These are phyloP conservation scores for Botrytis sinoallii DNA, from an alignment of 2,329 filamentous ascomycete genomes.

Conservation along the genomic window DNA sequence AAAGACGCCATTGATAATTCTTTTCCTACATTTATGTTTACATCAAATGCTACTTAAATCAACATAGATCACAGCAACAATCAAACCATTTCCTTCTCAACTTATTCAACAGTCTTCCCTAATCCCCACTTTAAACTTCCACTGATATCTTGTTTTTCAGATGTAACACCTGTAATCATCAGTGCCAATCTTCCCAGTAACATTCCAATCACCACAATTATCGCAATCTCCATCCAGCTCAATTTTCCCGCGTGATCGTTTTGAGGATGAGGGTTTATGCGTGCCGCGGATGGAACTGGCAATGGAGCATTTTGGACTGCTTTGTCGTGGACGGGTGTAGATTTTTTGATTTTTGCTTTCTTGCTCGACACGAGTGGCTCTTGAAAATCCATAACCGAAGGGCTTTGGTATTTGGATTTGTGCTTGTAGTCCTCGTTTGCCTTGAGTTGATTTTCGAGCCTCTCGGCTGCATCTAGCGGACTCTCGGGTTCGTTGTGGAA, in stretches of 20 bases:
- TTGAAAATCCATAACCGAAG: no score
- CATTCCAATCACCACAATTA: neutral
- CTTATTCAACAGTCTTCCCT: neutral
- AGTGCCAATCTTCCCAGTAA: neutral
- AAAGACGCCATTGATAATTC: fast-evolving
- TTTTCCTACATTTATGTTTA: fast-evolving
- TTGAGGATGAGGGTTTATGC: neutral
- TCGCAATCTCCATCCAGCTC: neutral
- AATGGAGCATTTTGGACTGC: neutral
- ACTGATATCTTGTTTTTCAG: neutral
- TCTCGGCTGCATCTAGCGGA: neutral
- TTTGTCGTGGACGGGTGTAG: neutral
- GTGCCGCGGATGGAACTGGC: no score
- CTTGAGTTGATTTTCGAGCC: neutral
- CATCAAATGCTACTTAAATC: neutral
- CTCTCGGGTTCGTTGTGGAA: neutral
- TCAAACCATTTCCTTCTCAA: neutral
- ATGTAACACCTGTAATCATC: neutral
- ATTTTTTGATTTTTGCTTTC: neutral
- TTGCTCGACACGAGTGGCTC: neutral
- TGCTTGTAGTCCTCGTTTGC: neutral
- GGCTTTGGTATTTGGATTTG: neutral
- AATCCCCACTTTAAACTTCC: no score
- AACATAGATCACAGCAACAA: neutral
- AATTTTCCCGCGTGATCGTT: neutral